A percentile compares a stretch with the other conserved stretches of the same genome.
These are phyloP conservation scores for Prunus campanulata DNA, from an alignment of 306 rosid species.

Conservation along the genomic window DNA sequence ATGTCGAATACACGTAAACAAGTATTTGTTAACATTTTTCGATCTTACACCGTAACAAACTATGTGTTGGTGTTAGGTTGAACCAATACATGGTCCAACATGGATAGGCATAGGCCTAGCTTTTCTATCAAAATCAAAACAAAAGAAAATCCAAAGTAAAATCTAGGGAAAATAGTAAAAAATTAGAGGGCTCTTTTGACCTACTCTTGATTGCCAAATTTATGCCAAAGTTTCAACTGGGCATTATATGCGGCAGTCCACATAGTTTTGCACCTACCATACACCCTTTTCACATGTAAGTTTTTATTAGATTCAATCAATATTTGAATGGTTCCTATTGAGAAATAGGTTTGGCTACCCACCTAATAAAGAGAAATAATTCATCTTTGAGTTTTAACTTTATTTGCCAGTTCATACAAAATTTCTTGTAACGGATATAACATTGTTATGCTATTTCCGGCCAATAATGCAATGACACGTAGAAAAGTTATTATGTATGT, in stretches of 20 bases:
- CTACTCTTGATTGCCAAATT: slow-evolving; percentile 23
- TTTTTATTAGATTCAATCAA: neutral
- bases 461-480: too few relatives aligned
- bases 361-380: neutral
- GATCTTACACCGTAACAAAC: too few relatives aligned
- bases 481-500: too few relatives aligned
- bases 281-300: neutral
- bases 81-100: too few relatives aligned
- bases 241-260: slow-evolving; percentile 27
- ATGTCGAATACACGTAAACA: neutral
- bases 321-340: neutral
- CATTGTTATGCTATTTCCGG: too few relatives aligned
- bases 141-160: neutral
- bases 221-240: slow-evolving; percentile 27
- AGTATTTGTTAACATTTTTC: neutral
- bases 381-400: neutral
- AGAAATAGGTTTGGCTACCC: neutral
- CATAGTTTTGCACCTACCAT: neutral
- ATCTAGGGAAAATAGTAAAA: neutral
- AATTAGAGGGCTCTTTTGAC: slow-evolving; percentile 15
- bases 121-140: neutral
- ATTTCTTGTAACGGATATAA: rapidly evolving
- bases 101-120: neutral
- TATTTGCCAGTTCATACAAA: too few relatives aligned
- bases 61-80: too few relatives aligned